These are phyloP conservation scores for Lobulomyces angularis DNA, from an alignment of 192 early-diverging fungal species.

Conservation along the genomic window DNA sequence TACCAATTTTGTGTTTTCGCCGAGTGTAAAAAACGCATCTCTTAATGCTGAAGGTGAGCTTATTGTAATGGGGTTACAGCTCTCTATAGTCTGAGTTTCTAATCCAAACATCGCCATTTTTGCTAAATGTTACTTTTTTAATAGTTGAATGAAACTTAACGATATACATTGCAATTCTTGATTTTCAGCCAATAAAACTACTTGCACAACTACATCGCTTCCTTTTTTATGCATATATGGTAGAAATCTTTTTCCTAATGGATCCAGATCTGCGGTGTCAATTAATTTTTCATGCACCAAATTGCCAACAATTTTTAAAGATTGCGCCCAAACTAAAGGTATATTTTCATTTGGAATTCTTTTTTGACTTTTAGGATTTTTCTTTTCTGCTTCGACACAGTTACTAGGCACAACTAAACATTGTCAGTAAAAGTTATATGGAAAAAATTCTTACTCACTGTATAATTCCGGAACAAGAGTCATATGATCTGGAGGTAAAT, in stretches of 20 bases:
- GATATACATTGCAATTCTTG: constrained; percentile 59
- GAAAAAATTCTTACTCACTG: too few species aligned
- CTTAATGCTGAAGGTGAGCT: constrained; percentile 57
- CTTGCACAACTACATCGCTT: constrained; percentile 58
- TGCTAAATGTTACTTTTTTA: too few species aligned
- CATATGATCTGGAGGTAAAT: constrained; percentile 24
- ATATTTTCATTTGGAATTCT: constrained; percentile 74
- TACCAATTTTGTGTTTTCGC: constrained; percentile 61
- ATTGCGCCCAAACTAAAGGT: constrained; percentile 79
- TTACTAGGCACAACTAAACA: constrained; percentile 71
- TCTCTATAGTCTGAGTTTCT: constrained; percentile 66
- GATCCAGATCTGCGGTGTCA: constrained; percentile 68
- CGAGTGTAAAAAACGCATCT: constrained; percentile 63
- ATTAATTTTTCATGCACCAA: constrained; percentile 66
- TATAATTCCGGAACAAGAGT: constrained; percentile 61
- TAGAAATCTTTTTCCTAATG: constrained; percentile 59
- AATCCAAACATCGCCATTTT: constrained; percentile 60
- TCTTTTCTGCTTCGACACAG: constrained; percentile 55
- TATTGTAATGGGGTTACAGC: constrained; percentile 57
- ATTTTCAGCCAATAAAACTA: constrained; percentile 66
- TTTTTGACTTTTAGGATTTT: constrained; percentile 52
- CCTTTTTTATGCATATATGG: constrained; percentile 31
- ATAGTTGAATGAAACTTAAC: too few species aligned
- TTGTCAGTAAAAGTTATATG: too few species aligned
- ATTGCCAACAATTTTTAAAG: constrained; percentile 61